Evolutionary conservation across 1,139 yeast species (phyloP).

Genomic region (Saccharomycopsis hybrid): DNA sequence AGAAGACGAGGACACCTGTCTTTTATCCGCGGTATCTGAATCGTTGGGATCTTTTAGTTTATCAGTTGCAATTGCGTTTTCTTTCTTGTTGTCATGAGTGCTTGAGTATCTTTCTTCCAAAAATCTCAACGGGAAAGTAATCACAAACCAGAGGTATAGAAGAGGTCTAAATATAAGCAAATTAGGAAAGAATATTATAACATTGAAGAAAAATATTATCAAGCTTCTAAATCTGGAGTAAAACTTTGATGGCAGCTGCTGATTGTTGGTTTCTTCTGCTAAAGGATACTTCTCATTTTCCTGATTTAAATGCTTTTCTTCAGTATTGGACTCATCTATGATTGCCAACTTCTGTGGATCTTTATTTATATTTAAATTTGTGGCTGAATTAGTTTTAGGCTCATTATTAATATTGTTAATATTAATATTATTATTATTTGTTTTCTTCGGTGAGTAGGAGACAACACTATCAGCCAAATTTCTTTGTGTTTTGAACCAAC

Average conservation of each 20-base stretch:
- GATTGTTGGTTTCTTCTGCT: no score
- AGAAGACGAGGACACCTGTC: background rate
- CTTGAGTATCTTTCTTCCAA: slow-evolving; percentile 27
- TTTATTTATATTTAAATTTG: no score
- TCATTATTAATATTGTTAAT: background rate
- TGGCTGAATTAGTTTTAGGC: no score
- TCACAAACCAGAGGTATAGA: slow-evolving; percentile 35
- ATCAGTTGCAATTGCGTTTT: background rate
- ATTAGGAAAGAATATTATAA: slow-evolving; percentile 38
- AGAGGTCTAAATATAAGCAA: slow-evolving; percentile 40
- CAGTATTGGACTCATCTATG: no score
- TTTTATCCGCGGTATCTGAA: background rate
- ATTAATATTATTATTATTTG: background rate
- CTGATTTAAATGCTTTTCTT: no score
- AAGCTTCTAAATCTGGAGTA: background rate
- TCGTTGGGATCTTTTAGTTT: background rate
- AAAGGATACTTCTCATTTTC: no score
- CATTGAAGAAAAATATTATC: slow-evolving; percentile 17
- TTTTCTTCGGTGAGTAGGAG: background rate
- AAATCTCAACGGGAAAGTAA: slow-evolving; percentile 45
- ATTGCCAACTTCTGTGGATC: no score
- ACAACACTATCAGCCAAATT: background rate
- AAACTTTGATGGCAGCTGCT: background rate
- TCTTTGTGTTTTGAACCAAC: slow-evolving; percentile 22
- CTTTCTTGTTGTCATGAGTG: slow-evolving; percentile 1